Conservation (phyloP, 192 early-diverging fungal species). For the Rhizophagus prolifer region DNA sequence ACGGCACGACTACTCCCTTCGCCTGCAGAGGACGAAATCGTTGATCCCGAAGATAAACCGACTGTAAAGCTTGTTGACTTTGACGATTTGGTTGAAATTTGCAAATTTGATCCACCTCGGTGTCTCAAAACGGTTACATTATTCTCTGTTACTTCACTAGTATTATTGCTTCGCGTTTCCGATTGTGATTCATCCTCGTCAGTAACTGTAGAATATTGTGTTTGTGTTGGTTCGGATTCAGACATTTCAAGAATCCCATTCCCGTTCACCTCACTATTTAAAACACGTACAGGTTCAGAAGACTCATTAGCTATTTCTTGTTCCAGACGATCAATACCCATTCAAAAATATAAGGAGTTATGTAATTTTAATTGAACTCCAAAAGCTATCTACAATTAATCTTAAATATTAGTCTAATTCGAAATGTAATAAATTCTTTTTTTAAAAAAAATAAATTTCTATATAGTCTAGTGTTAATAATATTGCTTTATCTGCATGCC, state of each 20-base stretch:
- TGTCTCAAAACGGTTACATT: neutral
- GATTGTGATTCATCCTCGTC: no score
- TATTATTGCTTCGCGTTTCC: no score
- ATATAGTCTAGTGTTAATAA: no score
- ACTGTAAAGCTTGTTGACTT: neutral
- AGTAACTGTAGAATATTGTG: neutral
- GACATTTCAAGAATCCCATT: slow-evolving; percentile 16
- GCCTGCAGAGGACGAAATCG: neutral
- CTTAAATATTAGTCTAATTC: no score
- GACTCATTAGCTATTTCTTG: slow-evolving; percentile 5
- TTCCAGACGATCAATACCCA: slow-evolving; percentile 7
- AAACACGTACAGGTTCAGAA: slow-evolving; percentile 9
- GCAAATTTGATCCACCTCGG: neutral
- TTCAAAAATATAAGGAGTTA: slow-evolving; percentile 7
- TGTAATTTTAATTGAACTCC: no score
- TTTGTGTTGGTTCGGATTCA: neutral
- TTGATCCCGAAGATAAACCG: neutral
- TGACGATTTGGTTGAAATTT: neutral
- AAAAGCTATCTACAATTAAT: no score
- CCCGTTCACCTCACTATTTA: slow-evolving; percentile 8
- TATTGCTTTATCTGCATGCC: no score
- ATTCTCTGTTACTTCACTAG: neutral
- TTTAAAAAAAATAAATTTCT: no score
- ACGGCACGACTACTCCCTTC: slow-evolving; percentile 11
- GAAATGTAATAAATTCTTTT: no score